Conservation (phyloP, 2,329 filamentous ascomycete genomes). For the Chalara sp. region DNA sequence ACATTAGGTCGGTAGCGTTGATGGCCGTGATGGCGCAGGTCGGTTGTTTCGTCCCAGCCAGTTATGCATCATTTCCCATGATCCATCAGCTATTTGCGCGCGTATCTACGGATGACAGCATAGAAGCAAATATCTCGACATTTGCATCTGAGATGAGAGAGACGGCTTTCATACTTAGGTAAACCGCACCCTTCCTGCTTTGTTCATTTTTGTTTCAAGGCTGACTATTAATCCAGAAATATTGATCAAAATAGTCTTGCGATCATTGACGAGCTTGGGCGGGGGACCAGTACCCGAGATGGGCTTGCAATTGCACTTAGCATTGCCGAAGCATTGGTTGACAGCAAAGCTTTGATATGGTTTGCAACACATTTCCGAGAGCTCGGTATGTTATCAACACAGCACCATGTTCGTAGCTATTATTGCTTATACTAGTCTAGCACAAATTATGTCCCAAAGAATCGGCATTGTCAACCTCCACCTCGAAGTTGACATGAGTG, state of each 20-base stretch:
- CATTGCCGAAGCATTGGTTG: constrained; percentile 80
- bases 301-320: constrained; percentile 85
- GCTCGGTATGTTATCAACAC: constrained; percentile 39
- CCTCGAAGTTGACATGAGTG: constrained; percentile 60
- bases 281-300: constrained; percentile 83
- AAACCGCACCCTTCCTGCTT: background rate
- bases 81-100: constrained; percentile 80
- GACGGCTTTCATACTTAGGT: constrained; percentile 82
- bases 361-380: constrained; percentile 93
- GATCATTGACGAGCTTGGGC: constrained; percentile 86
- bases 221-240: constrained; percentile 43
- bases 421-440: constrained; percentile 28
- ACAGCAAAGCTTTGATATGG: constrained; percentile 75
- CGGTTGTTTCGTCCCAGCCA: constrained; percentile 81
- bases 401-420: background rate
- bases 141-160: constrained; percentile 96
- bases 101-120: constrained; percentile 77
- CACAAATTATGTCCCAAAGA: constrained; percentile 66
- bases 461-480: constrained; percentile 79
- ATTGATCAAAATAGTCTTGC: constrained; percentile 69
- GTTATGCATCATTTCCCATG: constrained; percentile 75
- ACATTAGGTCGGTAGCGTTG: constrained; percentile 79
- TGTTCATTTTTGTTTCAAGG: background rate
- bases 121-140: constrained; percentile 86
- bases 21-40: constrained; percentile 92